Conservation (phyloP, 2,329 filamentous ascomycete genomes). For the Cytospora chrysosperma region DNA sequence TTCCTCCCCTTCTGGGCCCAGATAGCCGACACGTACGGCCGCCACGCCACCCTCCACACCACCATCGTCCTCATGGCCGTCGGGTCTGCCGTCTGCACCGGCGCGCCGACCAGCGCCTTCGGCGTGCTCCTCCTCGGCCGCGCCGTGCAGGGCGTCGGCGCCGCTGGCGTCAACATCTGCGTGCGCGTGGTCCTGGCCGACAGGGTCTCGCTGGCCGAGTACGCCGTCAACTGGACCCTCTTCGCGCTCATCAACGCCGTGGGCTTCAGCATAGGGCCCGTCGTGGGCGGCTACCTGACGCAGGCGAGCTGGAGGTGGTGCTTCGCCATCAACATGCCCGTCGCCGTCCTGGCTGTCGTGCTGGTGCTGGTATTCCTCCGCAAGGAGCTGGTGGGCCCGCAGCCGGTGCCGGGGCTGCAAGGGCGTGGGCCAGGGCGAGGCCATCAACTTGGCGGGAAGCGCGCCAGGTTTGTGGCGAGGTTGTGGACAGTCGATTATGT, state of each 20-base stretch:
- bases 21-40: conserved; percentile 63
- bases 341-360: conserved; percentile 51
- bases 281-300: conserved; percentile 59
- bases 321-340: conserved; percentile 63
- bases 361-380: conserved; percentile 57
- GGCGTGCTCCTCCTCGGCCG: conserved; percentile 61
- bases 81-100: conserved; percentile 62
- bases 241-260: conserved; percentile 61
- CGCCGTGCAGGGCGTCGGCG: conserved; percentile 61
- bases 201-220: conserved; percentile 60
- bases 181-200: conserved; percentile 65
- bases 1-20: conserved; percentile 68
- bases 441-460: conserved; percentile 26
- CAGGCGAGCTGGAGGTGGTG: conserved; percentile 63
- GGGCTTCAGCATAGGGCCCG: conserved; percentile 60
- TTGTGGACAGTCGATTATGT: conserved; percentile 56
- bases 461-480: conserved; percentile 40
- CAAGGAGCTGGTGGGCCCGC: conserved; percentile 56
- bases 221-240: conserved; percentile 60
- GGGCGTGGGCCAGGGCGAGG: conserved; percentile 37
- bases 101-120: conserved; percentile 53
- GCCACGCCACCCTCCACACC: conserved; percentile 57
- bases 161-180: conserved; percentile 60
- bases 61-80: conserved; percentile 57
- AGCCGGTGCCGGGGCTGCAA: conserved; percentile 46